Conservation (phyloP, 176 grass and related monocot species). For the Musa schizocarpa region DNA sequence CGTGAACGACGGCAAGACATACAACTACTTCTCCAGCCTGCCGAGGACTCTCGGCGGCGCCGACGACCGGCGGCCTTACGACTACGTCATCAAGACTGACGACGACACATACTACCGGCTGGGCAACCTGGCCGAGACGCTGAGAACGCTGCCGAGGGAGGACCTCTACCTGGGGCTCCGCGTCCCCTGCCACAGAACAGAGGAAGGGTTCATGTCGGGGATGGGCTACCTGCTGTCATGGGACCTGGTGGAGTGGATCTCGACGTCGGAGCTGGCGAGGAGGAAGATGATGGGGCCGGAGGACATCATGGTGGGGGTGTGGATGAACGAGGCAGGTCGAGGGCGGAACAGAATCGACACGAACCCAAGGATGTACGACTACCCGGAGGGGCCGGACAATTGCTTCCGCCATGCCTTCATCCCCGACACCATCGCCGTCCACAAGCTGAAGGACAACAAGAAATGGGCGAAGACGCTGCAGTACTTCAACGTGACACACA, state of each 20-base stretch:
- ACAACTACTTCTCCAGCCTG: slow-evolving; percentile 45
- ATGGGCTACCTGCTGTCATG: slow-evolving; percentile 79
- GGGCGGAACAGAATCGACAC: slow-evolving; percentile 50
- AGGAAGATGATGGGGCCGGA: slow-evolving; percentile 42
- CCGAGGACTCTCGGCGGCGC: neutral
- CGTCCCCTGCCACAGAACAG: slow-evolving; percentile 39
- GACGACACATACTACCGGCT: slow-evolving; percentile 63
- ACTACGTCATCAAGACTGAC: slow-evolving; percentile 71
- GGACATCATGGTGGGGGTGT: slow-evolving; percentile 56
- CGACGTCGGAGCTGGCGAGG: slow-evolving; percentile 22
- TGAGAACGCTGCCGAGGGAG: slow-evolving; percentile 24
- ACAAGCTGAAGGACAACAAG: slow-evolving; percentile 50
- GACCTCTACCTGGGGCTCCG: slow-evolving; percentile 56
- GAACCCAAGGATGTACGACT: slow-evolving; percentile 71
- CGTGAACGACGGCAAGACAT: slow-evolving; percentile 78
- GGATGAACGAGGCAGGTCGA: slow-evolving; percentile 41
- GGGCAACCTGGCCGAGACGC: slow-evolving; percentile 22
- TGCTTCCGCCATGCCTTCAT: slow-evolving; percentile 42
- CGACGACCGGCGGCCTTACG: slow-evolving; percentile 30
- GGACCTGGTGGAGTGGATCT: slow-evolving; percentile 56
- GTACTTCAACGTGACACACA: slow-evolving; percentile 60
- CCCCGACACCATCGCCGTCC: slow-evolving; percentile 65
- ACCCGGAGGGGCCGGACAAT: slow-evolving; percentile 38
- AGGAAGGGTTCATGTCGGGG: slow-evolving; percentile 65
- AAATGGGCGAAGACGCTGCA: slow-evolving; percentile 43